Conservation (phyloP, 768 basidiomycete genomes). For the Gymnopilus junonius region DNA sequence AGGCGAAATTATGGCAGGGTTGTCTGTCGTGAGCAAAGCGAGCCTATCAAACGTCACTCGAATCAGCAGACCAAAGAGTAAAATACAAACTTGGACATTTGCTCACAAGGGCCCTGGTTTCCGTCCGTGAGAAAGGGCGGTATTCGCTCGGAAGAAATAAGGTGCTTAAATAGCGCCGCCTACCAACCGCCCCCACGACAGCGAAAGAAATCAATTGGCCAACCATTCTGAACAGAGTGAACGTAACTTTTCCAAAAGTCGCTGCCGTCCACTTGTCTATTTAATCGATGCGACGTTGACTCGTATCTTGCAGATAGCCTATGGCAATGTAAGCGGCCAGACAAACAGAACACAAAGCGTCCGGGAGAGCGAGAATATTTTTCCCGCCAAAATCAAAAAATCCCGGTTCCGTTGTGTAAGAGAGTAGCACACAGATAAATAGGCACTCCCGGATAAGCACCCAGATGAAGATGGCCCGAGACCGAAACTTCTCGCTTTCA, state of each 20-base stretch:
- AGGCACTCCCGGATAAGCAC: background rate
- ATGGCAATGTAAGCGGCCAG: background rate
- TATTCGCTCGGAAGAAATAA: constrained; percentile 1
- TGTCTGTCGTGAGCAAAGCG: background rate
- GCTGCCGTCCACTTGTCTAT: background rate
- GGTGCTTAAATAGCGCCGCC: background rate
- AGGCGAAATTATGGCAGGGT: background rate
- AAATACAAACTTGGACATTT: background rate
- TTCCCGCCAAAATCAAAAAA: background rate
- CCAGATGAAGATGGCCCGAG: background rate
- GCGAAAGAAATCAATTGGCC: background rate
- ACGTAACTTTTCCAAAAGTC: background rate
- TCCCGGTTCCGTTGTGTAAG: background rate
- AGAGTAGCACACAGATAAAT: background rate
- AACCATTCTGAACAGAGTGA: background rate
- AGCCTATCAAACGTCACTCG: background rate
- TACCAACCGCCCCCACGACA: no score
- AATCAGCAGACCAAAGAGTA: background rate
- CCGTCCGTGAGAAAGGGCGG: constrained; percentile 1
- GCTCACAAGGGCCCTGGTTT: background rate
- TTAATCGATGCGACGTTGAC: background rate
- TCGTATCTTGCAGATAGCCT: background rate
- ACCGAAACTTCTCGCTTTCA: background rate
- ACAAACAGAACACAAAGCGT: background rate
- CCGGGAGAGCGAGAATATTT: background rate